These are phyloP conservation scores for Stephanodiscus minutulus DNA, from an alignment of 108 stramenopile genomes.

Conservation along the genomic window DNA sequence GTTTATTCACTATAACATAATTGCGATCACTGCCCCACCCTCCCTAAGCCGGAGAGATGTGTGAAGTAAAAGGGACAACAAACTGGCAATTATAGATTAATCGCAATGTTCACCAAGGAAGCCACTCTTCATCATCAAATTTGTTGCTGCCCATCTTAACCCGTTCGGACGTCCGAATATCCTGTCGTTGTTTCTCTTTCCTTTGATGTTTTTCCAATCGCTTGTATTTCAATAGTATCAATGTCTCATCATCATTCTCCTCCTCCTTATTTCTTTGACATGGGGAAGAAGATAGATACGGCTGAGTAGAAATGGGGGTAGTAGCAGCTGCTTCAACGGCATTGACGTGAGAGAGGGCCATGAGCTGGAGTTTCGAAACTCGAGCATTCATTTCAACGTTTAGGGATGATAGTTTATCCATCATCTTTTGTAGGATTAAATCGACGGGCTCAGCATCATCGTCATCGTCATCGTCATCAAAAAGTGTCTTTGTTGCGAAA, in stretches of 20 bases:
- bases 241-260: conserved; percentile 14
- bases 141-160: conserved; percentile 14
- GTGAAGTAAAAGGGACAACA: no score
- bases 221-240: conserved; percentile 10
- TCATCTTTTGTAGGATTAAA: conserved; percentile 23
- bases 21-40: no score
- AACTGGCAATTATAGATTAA: no score
- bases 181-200: conserved; percentile 12
- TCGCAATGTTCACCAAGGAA: conserved; percentile 29
- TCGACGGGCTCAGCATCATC: conserved; percentile 42
- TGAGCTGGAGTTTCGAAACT: conserved; percentile 8
- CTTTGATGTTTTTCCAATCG: conserved; percentile 16
- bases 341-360: conserved; percentile 11
- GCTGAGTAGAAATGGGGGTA: background rate
- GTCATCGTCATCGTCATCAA: conserved; percentile 19
- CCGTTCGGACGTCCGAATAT: conserved; percentile 16
- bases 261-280: conserved; percentile 3
- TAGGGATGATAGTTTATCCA: conserved; percentile 13
- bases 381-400: conserved; percentile 9
- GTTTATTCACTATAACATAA: no score
- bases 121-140: conserved; percentile 23
- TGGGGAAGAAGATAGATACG: background rate
- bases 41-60: no score
- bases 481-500: background rate
- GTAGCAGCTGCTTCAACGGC: background rate